These are phyloP conservation scores for Massospora cicadina DNA, from an alignment of 371 early-diverging fungal genomes.

Conservation along the genomic window DNA sequence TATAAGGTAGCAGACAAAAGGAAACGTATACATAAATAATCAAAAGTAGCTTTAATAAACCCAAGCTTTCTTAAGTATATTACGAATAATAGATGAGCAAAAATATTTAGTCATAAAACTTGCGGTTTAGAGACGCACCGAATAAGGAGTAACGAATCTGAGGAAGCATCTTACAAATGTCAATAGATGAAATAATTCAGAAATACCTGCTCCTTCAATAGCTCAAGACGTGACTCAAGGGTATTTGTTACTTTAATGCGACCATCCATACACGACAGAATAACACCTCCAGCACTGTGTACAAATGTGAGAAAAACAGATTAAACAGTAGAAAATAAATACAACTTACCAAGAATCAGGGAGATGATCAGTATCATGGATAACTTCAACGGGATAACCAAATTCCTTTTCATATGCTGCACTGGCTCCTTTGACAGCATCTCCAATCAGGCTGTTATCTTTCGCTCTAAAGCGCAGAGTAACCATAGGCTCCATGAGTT, in stretches of 20 bases:
- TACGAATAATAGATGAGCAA: no score
- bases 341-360: conserved; percentile 18
- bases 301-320: no score
- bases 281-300: conserved; percentile 85
- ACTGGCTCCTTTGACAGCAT: conserved; percentile 34
- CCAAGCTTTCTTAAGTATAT: not conserved
- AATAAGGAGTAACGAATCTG: conserved; percentile 74
- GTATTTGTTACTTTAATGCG: conserved; percentile 77
- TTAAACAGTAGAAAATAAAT: not conserved
- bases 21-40: no score
- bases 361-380: conserved; percentile 18
- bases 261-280: conserved; percentile 53
- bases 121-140: conserved; percentile 75
- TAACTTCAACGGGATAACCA: conserved; percentile 21
- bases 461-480: conserved; percentile 46
- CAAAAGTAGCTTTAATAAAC: no score
- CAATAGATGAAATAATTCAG: not conserved
- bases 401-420: conserved; percentile 38
- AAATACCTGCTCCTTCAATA: conserved; percentile 47
- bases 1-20: no score
- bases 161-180: conserved; percentile 55
- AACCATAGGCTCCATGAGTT: conserved; percentile 65
- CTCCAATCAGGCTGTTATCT: conserved; percentile 44
- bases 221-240: conserved; percentile 69
- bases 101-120: conserved; percentile 76